Evolutionary conservation across 148 eudicot genomes (phyloP), one percentile per base, ranked within the genome.

Genomic region (Rhododendron ovatum): DNA sequence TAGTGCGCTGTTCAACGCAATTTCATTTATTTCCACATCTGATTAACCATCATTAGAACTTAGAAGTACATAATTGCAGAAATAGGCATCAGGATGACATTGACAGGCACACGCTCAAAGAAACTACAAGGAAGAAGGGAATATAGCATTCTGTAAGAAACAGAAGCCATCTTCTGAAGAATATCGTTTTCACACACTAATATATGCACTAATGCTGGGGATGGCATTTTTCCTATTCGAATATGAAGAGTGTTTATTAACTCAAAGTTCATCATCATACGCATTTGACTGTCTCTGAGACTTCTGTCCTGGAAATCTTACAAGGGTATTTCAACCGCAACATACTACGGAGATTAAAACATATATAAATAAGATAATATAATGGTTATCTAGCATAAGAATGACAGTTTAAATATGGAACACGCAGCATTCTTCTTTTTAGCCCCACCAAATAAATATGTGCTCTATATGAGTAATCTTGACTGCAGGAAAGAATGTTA

Each of bases 401-500:
- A 84, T 78, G 53, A 55, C 14, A 80, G 50, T 20, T 24, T 37
- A 78, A 5, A 43, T 59, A 13, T 20, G 35, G 71, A 75, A 4
- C 57, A 75, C 8, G 17, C 26, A 74, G 15, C 48, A 74, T 20
- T 15, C 4, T 71, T 35, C 14, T 7, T 53, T 51, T n/a, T 33
- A 84, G 57, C 85, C 22, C 18, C 28, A 33, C 15, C 43, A 33
- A 30, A 85, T 4, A 84, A 14, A 4, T 14, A 51, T 14, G 24
- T 13, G 18, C 86, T 51, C 53, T 55, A 83, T 41, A 50, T n/a
- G 37, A 83, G 43, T 83, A 61, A 80, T 67, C 65, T 87, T 57
- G 26, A 78, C 33, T 9, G 39, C 48, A 35, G 39, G 69, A 35
- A 85, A 85, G 82, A 88, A 77, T 3, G 59, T 91, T 96, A 96